phyloP scores from a whole-genome alignment of 495 filamentous ascomycete species.

The Aspergillus sclerotioniger region DNA sequence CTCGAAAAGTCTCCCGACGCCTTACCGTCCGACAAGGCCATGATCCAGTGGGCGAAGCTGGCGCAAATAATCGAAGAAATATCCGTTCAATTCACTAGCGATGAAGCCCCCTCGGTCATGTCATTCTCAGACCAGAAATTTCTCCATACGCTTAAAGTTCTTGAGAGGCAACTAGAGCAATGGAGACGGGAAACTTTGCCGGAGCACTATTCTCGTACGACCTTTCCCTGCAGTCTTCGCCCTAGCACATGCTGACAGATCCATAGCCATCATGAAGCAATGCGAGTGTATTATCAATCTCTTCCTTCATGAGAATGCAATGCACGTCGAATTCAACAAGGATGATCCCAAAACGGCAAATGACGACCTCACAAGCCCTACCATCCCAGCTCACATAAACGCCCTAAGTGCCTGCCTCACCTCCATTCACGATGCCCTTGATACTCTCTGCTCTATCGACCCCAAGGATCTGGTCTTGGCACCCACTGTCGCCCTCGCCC shows the following conservation, averaged over 20 bases:
- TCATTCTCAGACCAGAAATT: constrained; percentile 73
- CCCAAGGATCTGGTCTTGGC: constrained; percentile 62
- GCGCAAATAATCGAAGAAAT: constrained; percentile 82
- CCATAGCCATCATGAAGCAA: constrained; percentile 28
- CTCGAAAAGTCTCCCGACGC: constrained; percentile 71
- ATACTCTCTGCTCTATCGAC: constrained; percentile 63
- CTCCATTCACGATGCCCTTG: constrained; percentile 71
- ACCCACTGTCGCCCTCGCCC: constrained; percentile 74
- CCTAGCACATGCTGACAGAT: constrained; percentile 10
- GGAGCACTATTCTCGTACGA: constrained; percentile 38
- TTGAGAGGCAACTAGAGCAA: constrained; percentile 71
- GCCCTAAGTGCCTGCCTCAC: constrained; percentile 70
- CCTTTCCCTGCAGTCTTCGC: not conserved
- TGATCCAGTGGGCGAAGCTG: constrained; percentile 74
- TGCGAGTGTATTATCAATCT: constrained; percentile 57
- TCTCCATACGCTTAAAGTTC: constrained; percentile 69
- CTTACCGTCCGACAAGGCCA: constrained; percentile 64
- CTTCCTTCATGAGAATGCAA: constrained; percentile 84
- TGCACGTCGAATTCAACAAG: constrained; percentile 67
- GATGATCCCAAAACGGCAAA: constrained; percentile 24
- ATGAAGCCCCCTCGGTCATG: constrained; percentile 62
- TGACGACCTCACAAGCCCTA: constrained; percentile 33
- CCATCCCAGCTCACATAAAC: constrained; percentile 64
- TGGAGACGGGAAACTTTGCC: constrained; percentile 58
- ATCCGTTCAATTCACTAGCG: constrained; percentile 69